Evolutionary conservation across 2,329 filamentous ascomycete species (phyloP).

Genomic region (Aureobasidium sp.): DNA sequence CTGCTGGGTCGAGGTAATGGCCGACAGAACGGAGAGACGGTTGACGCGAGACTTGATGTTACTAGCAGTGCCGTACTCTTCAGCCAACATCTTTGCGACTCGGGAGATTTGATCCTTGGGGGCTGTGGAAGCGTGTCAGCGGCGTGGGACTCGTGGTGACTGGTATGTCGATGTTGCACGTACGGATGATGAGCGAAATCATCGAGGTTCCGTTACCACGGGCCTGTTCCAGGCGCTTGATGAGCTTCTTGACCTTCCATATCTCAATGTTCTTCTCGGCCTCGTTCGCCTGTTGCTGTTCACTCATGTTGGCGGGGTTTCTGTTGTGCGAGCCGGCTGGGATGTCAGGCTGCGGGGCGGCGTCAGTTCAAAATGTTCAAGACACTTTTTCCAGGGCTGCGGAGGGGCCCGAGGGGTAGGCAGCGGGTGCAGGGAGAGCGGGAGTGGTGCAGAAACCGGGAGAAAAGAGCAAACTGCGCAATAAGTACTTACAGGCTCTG

Average conservation of each 20-base stretch:
- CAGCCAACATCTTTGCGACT: slow-evolving; percentile 98
- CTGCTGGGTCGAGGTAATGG: slow-evolving; percentile 98
- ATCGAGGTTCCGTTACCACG: slow-evolving; percentile 98
- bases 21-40: slow-evolving; percentile 91
- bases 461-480: neutral
- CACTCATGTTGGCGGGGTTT: slow-evolving; percentile 62
- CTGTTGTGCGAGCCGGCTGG: slow-evolving; percentile 13
- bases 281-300: slow-evolving; percentile 76
- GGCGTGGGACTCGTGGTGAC: slow-evolving; percentile 13
- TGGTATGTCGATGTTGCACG: slow-evolving; percentile 29
- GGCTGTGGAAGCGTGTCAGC: slow-evolving; percentile 45
- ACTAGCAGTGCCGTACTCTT: slow-evolving; percentile 79
- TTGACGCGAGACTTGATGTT: slow-evolving; percentile 99
- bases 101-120: slow-evolving; percentile 97
- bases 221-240: slow-evolving; percentile 95
- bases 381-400: slow-evolving; percentile 1
- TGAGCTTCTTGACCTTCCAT: slow-evolving; percentile 99
- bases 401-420: neutral
- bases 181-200: slow-evolving; percentile 99
- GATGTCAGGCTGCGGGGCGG: slow-evolving; percentile 1
- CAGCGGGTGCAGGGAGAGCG: neutral
- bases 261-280: slow-evolving; percentile 95
- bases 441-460: neutral
- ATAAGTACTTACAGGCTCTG: slow-evolving; percentile 10
- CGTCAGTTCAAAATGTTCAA: slow-evolving; percentile 7